Base-by-base conservation (phyloP, 495 filamentous ascomycete genomes). In the Penicillium salamii region DNA sequence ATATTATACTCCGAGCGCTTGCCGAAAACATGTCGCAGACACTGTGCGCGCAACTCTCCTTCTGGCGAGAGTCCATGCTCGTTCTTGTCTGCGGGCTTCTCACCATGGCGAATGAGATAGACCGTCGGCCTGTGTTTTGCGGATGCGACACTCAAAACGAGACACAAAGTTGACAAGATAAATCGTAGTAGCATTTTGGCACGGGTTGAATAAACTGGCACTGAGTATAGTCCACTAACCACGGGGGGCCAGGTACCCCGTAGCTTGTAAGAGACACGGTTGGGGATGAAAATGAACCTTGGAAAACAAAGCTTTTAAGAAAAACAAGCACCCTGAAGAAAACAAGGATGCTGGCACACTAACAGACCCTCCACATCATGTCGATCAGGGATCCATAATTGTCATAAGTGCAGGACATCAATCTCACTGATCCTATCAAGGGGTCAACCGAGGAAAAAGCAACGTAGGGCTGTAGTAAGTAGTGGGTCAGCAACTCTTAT, bases 31-130 rank as follows among this genome's bases (percentile, higher is more conserved):
- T 57, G 42, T 7, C 67, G 65, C 14, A 80, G 63, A 50, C 75
- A 78, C 45, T 75, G 64, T 1, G 77, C 74, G 24, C 77, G 74
- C 48, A 63, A 38, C 42, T 63, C 32, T 4, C 77, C 77, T 42
- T 74, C 56, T 6, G 56, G 18, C 19, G 61, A 74, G 19, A 80
- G 59, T 1, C 72, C 73, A 40, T 67, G 61, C 23, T 66, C 68
- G 24, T 64, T 53, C 5, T 47, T 48, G 45, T 74, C 50, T 7
- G 48, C 54, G 12, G 75, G 74, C 51, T 80, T 80, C 55, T 80
- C 77, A 48, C 71, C 77, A 51, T 80, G 77, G 28, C 77, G 74
- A 48, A 80, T 78, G n/a, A 80, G 53, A 53, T 78, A 80, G 31
- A 79, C 58, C 3, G 55, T 68, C 11, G 69, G 61, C 0, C 45